phyloP scores from a whole-genome alignment of 2,329 filamentous ascomycete genomes.

The Exophiala mesophila region DNA sequence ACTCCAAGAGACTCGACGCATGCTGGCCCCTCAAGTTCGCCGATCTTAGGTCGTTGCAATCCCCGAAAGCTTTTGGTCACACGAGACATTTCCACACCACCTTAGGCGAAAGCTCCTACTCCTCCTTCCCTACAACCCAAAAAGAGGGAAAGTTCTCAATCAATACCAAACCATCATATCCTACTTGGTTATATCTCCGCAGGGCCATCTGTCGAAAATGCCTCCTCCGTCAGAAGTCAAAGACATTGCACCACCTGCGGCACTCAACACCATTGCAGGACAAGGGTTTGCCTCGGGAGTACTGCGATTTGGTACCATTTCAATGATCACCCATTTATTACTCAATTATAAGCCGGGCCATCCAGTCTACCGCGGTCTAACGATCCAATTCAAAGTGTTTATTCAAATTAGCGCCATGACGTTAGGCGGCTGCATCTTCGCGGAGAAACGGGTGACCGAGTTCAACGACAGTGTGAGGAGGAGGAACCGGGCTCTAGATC shows the following conservation, averaged over 20 bases:
- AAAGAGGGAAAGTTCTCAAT: background rate
- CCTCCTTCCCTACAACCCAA: background rate
- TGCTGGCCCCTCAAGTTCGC: too few species aligned
- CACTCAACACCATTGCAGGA: slow-evolving; percentile 38
- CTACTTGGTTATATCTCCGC: background rate
- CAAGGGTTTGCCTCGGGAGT: slow-evolving; percentile 41
- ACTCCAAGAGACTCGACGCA: too few species aligned
- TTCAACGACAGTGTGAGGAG: slow-evolving; percentile 42
- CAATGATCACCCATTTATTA: slow-evolving; percentile 42
- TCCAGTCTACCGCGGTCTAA: slow-evolving; percentile 44
- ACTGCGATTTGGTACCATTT: slow-evolving; percentile 41
- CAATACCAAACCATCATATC: background rate
- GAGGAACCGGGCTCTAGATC: slow-evolving; percentile 34
- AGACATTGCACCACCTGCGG: slow-evolving; percentile 37
- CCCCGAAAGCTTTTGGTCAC: too few species aligned
- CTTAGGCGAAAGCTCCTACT: too few species aligned
- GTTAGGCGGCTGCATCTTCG: slow-evolving; percentile 46
- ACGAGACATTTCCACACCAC: too few species aligned
- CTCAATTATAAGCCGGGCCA: slow-evolving; percentile 32
- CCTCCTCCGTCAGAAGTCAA: slow-evolving; percentile 38
- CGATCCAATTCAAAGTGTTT: slow-evolving; percentile 47
- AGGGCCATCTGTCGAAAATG: slow-evolving; percentile 28
- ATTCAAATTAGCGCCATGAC: slow-evolving; percentile 46
- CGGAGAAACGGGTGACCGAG: slow-evolving; percentile 42
- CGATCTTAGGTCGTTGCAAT: too few species aligned